These are phyloP conservation scores for Sphaerulina musiva DNA, from an alignment of 2,329 filamentous ascomycete species.

Conservation along the genomic window DNA sequence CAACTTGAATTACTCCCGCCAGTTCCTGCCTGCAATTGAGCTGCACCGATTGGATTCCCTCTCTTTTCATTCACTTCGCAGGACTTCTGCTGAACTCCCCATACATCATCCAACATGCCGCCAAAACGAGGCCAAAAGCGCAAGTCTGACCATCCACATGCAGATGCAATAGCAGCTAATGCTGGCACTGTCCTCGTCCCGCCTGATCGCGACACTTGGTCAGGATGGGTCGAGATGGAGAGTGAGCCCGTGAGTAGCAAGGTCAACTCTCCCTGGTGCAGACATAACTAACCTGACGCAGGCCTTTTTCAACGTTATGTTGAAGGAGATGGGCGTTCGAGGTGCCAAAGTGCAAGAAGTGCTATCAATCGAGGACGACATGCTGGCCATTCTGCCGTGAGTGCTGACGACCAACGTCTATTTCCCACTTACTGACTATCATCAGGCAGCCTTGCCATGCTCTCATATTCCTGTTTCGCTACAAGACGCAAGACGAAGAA, in stretches of 20 bases:
- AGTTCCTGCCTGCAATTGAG: not conserved
- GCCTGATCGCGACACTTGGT: conserved; percentile 56
- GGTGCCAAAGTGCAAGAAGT: conserved; percentile 71
- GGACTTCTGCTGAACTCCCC: not conserved
- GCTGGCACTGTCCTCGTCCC: conserved; percentile 9
- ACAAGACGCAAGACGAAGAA: conserved; percentile 42
- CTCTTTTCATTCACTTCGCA: conserved; percentile 40
- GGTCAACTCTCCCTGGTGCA: not conserved
- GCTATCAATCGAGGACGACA: conserved; percentile 62
- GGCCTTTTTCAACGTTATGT: conserved; percentile 80
- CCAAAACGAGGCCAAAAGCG: conserved; percentile 23
- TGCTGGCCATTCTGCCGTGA: conserved; percentile 53
- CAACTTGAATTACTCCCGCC: conserved; percentile 4
- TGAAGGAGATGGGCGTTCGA: conserved; percentile 69
- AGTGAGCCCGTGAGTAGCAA: conserved; percentile 66
- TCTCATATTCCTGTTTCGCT: conserved; percentile 83
- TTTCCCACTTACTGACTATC: conserved; percentile 24
- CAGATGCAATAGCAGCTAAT: conserved; percentile 37
- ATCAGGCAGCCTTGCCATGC: conserved; percentile 67
- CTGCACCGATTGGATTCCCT: not conserved
- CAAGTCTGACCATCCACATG: conserved; percentile 14
- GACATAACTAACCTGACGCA: conserved; percentile 34
- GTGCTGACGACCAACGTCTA: not conserved
- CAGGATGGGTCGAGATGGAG: conserved; percentile 77
- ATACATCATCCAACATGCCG: conserved; percentile 16